These are phyloP conservation scores for Capsella bursapastoris DNA, from an alignment of 345 rosid genomes.

Conservation along the genomic window DNA sequence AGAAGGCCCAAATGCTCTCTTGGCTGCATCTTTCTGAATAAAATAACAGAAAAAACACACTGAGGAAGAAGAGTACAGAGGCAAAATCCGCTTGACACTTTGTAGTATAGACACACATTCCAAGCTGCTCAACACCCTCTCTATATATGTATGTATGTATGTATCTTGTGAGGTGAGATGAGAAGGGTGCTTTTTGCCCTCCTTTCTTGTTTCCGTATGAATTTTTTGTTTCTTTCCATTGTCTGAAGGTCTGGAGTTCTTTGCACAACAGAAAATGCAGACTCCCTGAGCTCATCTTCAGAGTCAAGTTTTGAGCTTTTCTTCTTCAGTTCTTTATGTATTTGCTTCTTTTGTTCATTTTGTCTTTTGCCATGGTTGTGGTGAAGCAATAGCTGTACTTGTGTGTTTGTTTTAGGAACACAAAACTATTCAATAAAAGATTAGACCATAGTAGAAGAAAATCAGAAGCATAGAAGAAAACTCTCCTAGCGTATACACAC, in stretches of 20 bases:
- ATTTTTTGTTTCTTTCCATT: not conserved
- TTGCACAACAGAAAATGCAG: constrained; percentile 32
- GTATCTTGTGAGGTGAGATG: constrained; percentile 40
- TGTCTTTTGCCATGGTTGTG: constrained; percentile 6
- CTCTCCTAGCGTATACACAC: not conserved
- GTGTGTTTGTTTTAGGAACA: constrained; percentile 12
- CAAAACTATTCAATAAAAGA: constrained; percentile 13
- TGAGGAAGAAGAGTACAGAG: constrained; percentile 38
- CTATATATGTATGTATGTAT: constrained; percentile 39
- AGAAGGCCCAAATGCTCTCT: constrained; percentile 77
- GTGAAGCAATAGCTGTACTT: constrained; percentile 1
- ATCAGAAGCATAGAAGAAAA: not conserved
- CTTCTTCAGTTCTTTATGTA: not conserved
- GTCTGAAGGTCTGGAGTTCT: constrained; percentile 27
- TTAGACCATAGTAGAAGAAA: constrained; percentile 9
- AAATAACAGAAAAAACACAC: constrained; percentile 12
- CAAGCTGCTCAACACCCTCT: constrained; percentile 14
- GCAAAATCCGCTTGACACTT: constrained; percentile 18
- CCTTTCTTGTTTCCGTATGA: constrained; percentile 34
- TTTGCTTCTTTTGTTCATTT: constrained; percentile 1
- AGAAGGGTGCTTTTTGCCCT: constrained; percentile 44
- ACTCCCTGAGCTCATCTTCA: constrained; percentile 28
- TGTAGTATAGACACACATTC: constrained; percentile 36
- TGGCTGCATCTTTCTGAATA: constrained; percentile 68
- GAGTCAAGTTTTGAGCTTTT: constrained; percentile 27